phyloP scores from a whole-genome alignment of 805 yeast species.

The Saccharomycodes ludwigii region DNA sequence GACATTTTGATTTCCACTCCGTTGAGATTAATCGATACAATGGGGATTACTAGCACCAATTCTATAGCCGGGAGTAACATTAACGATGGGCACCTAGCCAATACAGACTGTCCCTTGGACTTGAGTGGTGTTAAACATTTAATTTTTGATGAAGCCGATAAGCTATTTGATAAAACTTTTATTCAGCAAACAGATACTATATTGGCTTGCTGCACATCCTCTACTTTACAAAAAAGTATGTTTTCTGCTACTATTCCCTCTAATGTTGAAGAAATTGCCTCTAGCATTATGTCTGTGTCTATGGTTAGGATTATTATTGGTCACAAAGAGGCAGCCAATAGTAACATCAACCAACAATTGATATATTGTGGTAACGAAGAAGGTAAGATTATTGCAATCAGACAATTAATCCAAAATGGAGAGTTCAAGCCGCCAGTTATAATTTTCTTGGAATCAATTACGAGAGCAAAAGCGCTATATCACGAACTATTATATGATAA shows the following conservation, averaged over 20 bases:
- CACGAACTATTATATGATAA: constrained; percentile 89
- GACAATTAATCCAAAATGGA: constrained; percentile 76
- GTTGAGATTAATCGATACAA: constrained; percentile 68
- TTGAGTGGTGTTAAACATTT: constrained; percentile 58
- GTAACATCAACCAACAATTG: constrained; percentile 69
- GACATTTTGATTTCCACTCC: constrained; percentile 86
- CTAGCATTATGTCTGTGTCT: constrained; percentile 62
- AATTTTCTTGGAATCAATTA: constrained; percentile 81
- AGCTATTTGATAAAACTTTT: constrained; percentile 75
- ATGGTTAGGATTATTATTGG: constrained; percentile 85
- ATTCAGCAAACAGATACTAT: constrained; percentile 85
- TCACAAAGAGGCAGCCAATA: constrained; percentile 85
- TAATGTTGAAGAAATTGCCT: constrained; percentile 79
- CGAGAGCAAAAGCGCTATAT: constrained; percentile 88
- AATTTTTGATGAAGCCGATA: constrained; percentile 93
- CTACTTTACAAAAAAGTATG: constrained; percentile 52
- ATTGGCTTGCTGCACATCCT: constrained; percentile 32
- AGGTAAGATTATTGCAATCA: constrained; percentile 85
- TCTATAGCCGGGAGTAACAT: no score
- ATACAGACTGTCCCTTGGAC: constrained; percentile 42
- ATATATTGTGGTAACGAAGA: constrained; percentile 87
- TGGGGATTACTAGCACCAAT: no score
- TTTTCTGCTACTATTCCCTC: constrained; percentile 95
- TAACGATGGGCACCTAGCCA: no score
- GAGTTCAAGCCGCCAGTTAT: constrained; percentile 87